Percentiles rank a stretch among this genome's conserved stretches.
phyloP scores from a whole-genome alignment of 805 yeast species.

The Hanseniaspora lindneri region DNA sequence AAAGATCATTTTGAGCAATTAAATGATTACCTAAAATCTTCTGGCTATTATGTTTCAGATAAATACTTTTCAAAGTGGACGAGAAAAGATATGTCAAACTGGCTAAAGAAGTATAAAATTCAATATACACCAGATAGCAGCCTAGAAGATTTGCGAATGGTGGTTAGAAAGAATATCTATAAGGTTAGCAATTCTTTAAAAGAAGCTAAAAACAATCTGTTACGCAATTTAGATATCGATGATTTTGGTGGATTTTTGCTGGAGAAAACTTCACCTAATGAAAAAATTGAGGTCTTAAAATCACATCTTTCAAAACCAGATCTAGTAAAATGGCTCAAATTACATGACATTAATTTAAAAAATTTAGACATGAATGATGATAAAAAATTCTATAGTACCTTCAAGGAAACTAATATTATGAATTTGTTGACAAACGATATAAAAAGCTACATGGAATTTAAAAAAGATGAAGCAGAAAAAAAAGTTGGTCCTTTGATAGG shows the following conservation, averaged over 20 bases:
- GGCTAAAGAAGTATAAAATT: conserved; percentile 39
- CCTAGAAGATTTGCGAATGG: conserved; percentile 37
- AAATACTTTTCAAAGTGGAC: conserved; percentile 48
- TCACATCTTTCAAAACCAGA: conserved; percentile 45
- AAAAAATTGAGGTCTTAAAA: conserved; percentile 28
- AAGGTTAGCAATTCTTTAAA: conserved; percentile 33
- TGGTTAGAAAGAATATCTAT: conserved; percentile 37
- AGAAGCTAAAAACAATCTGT: conserved; percentile 31
- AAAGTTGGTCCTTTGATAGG: background rate
- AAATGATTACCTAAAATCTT: conserved; percentile 28
- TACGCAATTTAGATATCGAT: conserved; percentile 34
- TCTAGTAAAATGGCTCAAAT: conserved; percentile 42
- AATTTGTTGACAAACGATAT: conserved; percentile 28
- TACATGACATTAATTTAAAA: conserved; percentile 34
- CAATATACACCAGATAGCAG: conserved; percentile 26
- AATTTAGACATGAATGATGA: conserved; percentile 22
- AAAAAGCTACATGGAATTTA: background rate
- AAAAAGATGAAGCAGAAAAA: background rate
- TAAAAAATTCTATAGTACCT: no score
- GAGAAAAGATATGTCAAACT: conserved; percentile 35
- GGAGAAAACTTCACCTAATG: conserved; percentile 20
- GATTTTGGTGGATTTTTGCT: conserved; percentile 18
- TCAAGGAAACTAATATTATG: conserved; percentile 33
- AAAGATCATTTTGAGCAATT: conserved; percentile 34
- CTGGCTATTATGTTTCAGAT: conserved; percentile 40